Evolutionary conservation across 2,329 filamentous ascomycete species (phyloP).

Genomic region (Cordyceps javanica): DNA sequence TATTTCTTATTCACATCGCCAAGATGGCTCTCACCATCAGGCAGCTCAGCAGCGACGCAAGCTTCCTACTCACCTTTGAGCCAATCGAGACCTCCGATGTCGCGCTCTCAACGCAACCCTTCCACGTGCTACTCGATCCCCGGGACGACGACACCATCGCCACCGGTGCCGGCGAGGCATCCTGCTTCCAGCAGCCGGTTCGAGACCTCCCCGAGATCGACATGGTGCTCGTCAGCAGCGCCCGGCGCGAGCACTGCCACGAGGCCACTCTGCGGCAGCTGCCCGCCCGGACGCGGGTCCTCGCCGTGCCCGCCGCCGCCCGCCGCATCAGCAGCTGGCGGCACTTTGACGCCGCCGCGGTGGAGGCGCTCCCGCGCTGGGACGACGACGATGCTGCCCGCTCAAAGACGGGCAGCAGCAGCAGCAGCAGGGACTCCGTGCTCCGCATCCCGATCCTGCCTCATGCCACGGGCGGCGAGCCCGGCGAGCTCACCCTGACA

Average conservation of each 20-base stretch:
- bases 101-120: slow-evolving; percentile 34
- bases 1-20: too few relatives aligned
- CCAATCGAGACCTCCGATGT: slow-evolving; percentile 33
- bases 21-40: slow-evolving; percentile 57
- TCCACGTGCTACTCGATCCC: slow-evolving; percentile 65
- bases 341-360: slow-evolving; percentile 52
- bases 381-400: slow-evolving; percentile 24
- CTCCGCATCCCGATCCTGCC: slow-evolving; percentile 48
- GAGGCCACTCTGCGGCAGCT: slow-evolving; percentile 62
- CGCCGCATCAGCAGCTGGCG: slow-evolving; percentile 62
- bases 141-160: slow-evolving; percentile 65
- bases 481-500: slow-evolving; percentile 66
- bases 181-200: too few relatives aligned
- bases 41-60: slow-evolving; percentile 58
- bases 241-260: slow-evolving; percentile 62
- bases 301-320: slow-evolving; percentile 60
- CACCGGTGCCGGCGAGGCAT: slow-evolving; percentile 43
- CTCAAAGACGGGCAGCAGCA: slow-evolving; percentile 23
- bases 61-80: slow-evolving; percentile 58
- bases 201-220: slow-evolving; percentile 38
- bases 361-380: slow-evolving; percentile 41
- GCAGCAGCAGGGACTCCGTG: slow-evolving; percentile 18
- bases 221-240: slow-evolving; percentile 40
- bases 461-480: slow-evolving; percentile 41
- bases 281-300: slow-evolving; percentile 51